phyloP scores from a whole-genome alignment of 2,329 filamentous ascomycete genomes.

The Alternaria brassicae region DNA sequence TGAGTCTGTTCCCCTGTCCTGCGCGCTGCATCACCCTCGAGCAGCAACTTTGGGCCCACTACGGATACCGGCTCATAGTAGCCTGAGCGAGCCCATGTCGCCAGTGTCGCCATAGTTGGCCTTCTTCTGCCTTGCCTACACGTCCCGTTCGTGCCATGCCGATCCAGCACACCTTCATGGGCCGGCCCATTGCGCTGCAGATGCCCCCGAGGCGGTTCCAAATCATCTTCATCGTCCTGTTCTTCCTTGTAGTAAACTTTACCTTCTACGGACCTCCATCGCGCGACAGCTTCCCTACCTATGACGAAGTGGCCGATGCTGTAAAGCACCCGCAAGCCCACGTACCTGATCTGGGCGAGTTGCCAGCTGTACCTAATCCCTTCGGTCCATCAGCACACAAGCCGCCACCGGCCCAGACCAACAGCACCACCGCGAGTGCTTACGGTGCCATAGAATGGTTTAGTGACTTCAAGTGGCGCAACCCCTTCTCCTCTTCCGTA shows the following conservation, averaged over 20 bases:
- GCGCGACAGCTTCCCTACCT: conserved; percentile 46
- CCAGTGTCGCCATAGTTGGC: conserved; percentile 19
- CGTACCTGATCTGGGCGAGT: conserved; percentile 38
- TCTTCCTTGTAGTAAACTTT: conserved; percentile 44
- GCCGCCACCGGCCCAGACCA: conserved; percentile 78
- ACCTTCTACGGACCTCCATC: conserved; percentile 49
- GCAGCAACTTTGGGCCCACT: conserved; percentile 7
- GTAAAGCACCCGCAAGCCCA: conserved; percentile 50
- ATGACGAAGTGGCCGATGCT: conserved; percentile 46
- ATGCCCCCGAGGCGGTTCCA: conserved; percentile 58
- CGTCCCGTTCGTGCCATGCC: conserved; percentile 36
- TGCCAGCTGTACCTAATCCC: conserved; percentile 61
- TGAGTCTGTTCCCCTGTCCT: too few relatives aligned
- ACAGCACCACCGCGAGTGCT: conserved; percentile 68
- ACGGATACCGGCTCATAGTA: conserved; percentile 22
- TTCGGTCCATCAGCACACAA: conserved; percentile 75
- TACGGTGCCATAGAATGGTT: conserved; percentile 81
- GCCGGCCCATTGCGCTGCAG: conserved; percentile 42
- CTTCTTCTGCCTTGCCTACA: conserved; percentile 3
- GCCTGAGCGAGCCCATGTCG: conserved; percentile 3
- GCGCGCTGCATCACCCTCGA: neutral
- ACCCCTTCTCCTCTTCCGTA: conserved; percentile 83
- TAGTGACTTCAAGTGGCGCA: conserved; percentile 87
- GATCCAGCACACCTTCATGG: conserved; percentile 42
- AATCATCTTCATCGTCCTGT: conserved; percentile 49